Evolutionary conservation across 441 rosid species (phyloP), one percentile per base, ranked within the genome.

Genomic region (Arabidopsis hybrid): DNA sequence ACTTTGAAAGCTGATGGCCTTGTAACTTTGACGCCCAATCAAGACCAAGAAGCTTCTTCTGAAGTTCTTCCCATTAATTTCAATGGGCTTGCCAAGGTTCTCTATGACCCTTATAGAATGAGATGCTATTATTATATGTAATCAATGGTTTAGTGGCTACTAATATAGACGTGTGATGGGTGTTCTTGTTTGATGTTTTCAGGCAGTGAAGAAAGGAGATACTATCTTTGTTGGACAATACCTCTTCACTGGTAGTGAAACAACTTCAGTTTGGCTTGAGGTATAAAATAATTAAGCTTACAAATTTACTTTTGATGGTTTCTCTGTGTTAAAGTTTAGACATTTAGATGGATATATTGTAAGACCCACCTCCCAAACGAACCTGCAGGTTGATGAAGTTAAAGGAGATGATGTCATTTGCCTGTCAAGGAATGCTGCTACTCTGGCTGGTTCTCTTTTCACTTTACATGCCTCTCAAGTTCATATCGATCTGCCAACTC

Each of bases 221-320:
- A 96, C 98, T 60, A 92, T 93, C 79, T 96, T 93, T 71, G 59
- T 90, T 42, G 99, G 99, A 46, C 98, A 96, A 45, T 92, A 96
- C 86, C 84, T 93, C 45, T 96, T 96, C 80, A 92, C 98, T 38
- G 98, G 99, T 63, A 93, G 97, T 85, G 99, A 96, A 84, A 92
- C 98, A 61, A 93, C 98, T 71, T 93, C 99, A 47, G 99, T 92
- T 3, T 96, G 97, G 98, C 87, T 92, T 59, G 99, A 96, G 99
- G 98, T 93, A 81, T 6, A 72, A 73, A 3, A 3, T n/a, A 1
- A n/a, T 26, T 31, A 32, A 75, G 55, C 35, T 47, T 5, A 40
- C 8, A 0, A 29, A 39, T 57, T 32, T 6, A 50, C 1, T 2
- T 59, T 51, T 59, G 29, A 8, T 56, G 55, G 60, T 53, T 8